These are phyloP conservation scores for Viola odorata DNA, from an alignment of 345 rosid species.

Conservation along the genomic window DNA sequence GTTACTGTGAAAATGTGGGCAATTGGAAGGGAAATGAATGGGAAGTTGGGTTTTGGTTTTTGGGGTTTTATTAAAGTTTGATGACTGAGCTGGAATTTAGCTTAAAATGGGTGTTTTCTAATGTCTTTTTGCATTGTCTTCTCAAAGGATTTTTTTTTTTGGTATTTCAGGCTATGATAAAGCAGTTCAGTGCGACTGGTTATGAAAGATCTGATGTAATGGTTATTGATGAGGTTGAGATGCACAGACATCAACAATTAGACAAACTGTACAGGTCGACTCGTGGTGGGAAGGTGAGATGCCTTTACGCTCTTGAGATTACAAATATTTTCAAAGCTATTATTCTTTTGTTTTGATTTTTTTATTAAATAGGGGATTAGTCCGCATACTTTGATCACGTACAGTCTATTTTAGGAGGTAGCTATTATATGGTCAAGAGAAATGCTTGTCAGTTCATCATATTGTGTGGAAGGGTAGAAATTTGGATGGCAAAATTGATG, in stretches of 20 bases:
- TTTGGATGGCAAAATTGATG: background rate
- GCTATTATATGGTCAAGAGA: background rate
- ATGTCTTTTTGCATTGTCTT: background rate
- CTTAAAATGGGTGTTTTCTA: background rate
- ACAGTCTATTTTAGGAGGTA: background rate
- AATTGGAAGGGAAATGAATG: background rate
- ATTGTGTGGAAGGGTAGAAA: background rate
- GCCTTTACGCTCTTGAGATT: background rate
- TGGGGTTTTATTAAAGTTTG: background rate
- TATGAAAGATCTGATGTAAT: slow-evolving; percentile 82
- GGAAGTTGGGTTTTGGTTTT: background rate
- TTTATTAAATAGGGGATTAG: background rate
- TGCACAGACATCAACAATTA: slow-evolving; percentile 93
- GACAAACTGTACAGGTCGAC: slow-evolving; percentile 82
- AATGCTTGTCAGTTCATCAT: background rate
- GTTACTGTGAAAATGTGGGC: slow-evolving; percentile 12
- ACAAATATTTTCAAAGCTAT: background rate
- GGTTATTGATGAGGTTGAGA: slow-evolving; percentile 86
- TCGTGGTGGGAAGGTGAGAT: slow-evolving; percentile 66
- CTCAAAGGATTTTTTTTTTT: slow-evolving; percentile 3
- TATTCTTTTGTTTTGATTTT: background rate
- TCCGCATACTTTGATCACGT: background rate
- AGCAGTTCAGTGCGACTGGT: slow-evolving; percentile 83
- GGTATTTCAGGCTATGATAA: slow-evolving; percentile 82
- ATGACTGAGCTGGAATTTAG: background rate